Evolutionary conservation across 2,329 filamentous ascomycete species (phyloP), one percentile per base, ranked within the genome.

Genomic region (Elsinoe necatrix): DNA sequence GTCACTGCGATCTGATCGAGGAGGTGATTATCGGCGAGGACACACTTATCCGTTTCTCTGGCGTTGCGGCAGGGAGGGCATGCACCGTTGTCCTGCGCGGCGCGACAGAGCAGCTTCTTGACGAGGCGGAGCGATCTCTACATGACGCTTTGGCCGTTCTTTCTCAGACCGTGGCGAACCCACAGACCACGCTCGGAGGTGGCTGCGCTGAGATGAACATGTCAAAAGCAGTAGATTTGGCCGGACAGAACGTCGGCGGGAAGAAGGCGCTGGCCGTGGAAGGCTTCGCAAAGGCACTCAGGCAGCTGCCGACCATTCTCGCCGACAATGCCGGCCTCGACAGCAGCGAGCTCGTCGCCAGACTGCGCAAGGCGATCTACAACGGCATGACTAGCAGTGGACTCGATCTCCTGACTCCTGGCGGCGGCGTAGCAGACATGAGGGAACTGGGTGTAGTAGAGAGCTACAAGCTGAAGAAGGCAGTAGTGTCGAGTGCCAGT

Each of bases 21-120:
- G 93, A 98, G 74, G 86, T 98, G 41, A 95, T 98, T 65, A 96
- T 98, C 65, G 93, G 93, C 62, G 93, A 98, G 75, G 93, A 98
- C 70, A 96, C 89, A 3, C 76, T 98, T 45, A 96, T 98, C 75
- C 92, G 90, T 70, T 98, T 98, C 74, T 97, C 92, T 2, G 93
- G 93, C 34, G 92, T 96, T 41, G 90, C 90, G 51, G 92, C 89
- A 23, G 93, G 92, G 58, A 81, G 93, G 70, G 93, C 93, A 54
- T 98, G 93, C 79, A 98, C 93, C 1, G 90, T 98, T 65, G 93
- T 98, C 42, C 82, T 98, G 50, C 89, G 93, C 59, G 93, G 93
- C 66, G 95, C 93, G 11, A 97, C 93, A 3, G 92, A 96, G 70
- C 93, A 98, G 74, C 83, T 98, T 34, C 82, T 98, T 21, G 93